Conservation (phyloP, 495 filamentous ascomycete species). For the Oleoguttula mirabilis region DNA sequence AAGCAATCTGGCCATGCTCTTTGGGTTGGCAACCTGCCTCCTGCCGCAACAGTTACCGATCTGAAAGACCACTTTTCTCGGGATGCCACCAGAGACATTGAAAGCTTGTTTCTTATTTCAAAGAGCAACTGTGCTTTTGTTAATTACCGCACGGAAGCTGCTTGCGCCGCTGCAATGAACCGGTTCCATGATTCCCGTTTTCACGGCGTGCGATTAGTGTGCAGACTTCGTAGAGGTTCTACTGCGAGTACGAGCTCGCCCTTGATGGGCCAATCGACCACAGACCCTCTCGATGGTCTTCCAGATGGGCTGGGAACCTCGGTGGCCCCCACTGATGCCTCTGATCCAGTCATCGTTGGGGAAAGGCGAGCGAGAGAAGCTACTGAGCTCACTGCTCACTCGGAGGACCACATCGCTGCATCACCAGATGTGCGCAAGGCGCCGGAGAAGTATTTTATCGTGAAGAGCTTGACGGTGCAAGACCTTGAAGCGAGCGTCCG, state of each 20-base stretch:
- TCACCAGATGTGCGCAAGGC: constrained; percentile 15
- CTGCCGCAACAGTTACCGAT: constrained; percentile 61
- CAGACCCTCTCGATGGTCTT: constrained; percentile 3
- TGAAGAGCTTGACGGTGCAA: constrained; percentile 91
- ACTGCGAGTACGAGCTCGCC: too few relatives aligned
- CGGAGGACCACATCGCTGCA: background rate
- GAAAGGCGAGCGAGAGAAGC: background rate
- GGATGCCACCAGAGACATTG: constrained; percentile 63
- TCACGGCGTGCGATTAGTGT: constrained; percentile 80
- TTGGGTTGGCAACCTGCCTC: constrained; percentile 92
- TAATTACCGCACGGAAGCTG: constrained; percentile 76
- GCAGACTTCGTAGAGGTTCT: constrained; percentile 62
- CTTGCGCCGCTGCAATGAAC: constrained; percentile 63
- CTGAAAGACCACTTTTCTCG: constrained; percentile 85
- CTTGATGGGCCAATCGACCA: too few relatives aligned
- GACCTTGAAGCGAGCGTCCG: constrained; percentile 83
- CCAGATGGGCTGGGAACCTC: background rate
- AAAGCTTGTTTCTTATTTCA: constrained; percentile 88
- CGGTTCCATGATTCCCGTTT: constrained; percentile 90
- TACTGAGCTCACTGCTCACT: background rate
- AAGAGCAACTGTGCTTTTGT: constrained; percentile 98
- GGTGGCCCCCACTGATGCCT: background rate
- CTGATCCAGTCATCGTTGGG: constrained; percentile 7
- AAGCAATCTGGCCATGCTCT: constrained; percentile 88
- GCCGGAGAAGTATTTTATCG: constrained; percentile 73